phyloP scores from a whole-genome alignment of 768 basidiomycete species.

The Amanita exitialis region DNA sequence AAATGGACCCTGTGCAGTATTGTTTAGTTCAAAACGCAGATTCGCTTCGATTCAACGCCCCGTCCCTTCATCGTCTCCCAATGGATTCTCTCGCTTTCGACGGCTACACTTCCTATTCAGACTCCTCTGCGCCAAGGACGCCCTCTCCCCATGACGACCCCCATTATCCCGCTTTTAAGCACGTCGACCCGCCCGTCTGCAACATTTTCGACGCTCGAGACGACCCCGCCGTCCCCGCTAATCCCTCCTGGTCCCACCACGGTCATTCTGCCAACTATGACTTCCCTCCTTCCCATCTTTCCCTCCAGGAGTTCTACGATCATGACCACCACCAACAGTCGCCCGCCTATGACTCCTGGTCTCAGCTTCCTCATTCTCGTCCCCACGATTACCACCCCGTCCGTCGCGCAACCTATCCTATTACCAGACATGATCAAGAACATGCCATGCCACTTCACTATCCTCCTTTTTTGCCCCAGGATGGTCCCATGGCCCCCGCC shows the following conservation, averaged over 20 bases:
- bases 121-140: slow-evolving; percentile 63
- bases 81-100: slow-evolving; percentile 48
- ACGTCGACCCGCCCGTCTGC: slow-evolving; percentile 35
- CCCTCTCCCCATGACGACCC: slow-evolving; percentile 48
- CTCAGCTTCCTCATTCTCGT: slow-evolving; percentile 19
- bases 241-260: slow-evolving; percentile 2
- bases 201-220: slow-evolving; percentile 41
- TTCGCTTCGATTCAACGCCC: slow-evolving; percentile 9
- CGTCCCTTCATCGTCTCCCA: slow-evolving; percentile 7
- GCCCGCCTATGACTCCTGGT: slow-evolving; percentile 7
- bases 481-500: slow-evolving; percentile 29
- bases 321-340: slow-evolving; percentile 20
- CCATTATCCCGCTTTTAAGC: slow-evolving; percentile 16
- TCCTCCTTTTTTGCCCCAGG: slow-evolving; percentile 33
- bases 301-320: slow-evolving; percentile 65
- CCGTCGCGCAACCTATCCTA: slow-evolving; percentile 70
- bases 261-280: slow-evolving; percentile 17
- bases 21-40: slow-evolving; percentile 10
- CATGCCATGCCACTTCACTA: slow-evolving; percentile 29
- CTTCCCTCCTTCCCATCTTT: slow-evolving; percentile 33
- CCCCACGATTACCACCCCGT: slow-evolving; percentile 35
- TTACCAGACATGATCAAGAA: slow-evolving; percentile 62
- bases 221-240: slow-evolving; percentile 21
- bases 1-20: slow-evolving; percentile 5
- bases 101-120: slow-evolving; percentile 54